Conservation (phyloP, 2,329 filamentous ascomycete species). For the Cytospora piceicola region DNA sequence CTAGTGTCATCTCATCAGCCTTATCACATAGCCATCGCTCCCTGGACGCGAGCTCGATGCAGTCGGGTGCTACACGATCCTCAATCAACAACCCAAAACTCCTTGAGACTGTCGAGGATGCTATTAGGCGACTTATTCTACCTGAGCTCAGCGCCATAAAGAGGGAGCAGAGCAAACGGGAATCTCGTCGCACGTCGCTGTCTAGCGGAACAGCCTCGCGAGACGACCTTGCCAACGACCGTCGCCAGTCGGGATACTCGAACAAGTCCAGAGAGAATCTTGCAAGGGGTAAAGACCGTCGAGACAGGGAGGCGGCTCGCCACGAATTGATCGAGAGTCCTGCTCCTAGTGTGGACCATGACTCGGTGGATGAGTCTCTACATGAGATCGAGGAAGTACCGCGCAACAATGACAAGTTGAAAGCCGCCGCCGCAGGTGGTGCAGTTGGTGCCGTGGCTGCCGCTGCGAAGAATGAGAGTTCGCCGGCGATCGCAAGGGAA, state of each 20-base stretch:
- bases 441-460: constrained; percentile 45
- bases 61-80: constrained; percentile 59
- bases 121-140: constrained; percentile 84
- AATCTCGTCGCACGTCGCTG: constrained; percentile 69
- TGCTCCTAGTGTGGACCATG: constrained; percentile 52
- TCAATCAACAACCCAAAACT: constrained; percentile 92
- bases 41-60: constrained; percentile 57
- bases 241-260: constrained; percentile 56
- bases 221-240: constrained; percentile 61
- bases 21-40: constrained; percentile 59
- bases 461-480: constrained; percentile 44
- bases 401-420: constrained; percentile 49
- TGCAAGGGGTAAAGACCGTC: constrained; percentile 46
- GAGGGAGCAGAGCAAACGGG: constrained; percentile 80
- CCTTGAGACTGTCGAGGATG: constrained; percentile 89
- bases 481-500: constrained; percentile 55
- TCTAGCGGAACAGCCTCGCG: constrained; percentile 59
- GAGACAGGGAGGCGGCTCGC: constrained; percentile 59
- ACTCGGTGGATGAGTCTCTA: constrained; percentile 47
- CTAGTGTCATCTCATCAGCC: constrained; percentile 59
- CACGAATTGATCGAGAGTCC: constrained; percentile 58
- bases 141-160: constrained; percentile 92
- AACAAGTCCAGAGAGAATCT: constrained; percentile 59
- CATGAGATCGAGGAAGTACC: constrained; percentile 52
- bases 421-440: constrained; percentile 50